These are phyloP conservation scores for Dysphania ambrosioides DNA, from an alignment of 148 eudicot genomes.

Conservation along the genomic window DNA sequence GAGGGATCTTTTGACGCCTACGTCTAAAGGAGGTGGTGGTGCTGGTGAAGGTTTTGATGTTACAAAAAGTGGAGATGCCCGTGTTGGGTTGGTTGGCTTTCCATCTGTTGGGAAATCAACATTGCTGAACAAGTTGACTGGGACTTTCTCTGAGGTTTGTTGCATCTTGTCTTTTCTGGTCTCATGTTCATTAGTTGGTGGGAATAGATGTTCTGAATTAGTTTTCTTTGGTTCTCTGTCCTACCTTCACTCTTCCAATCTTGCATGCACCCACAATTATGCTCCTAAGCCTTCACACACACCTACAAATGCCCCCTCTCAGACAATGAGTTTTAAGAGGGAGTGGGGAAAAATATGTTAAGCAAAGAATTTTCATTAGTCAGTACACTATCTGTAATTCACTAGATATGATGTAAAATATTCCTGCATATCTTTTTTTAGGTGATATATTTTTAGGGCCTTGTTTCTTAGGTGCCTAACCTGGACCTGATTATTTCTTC, in stretches of 20 bases:
- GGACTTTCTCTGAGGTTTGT: slow-evolving; percentile 98
- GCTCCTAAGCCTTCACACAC: neutral
- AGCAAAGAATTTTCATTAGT: no score
- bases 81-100: slow-evolving; percentile 98
- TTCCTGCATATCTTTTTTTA: neutral
- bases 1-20: slow-evolving; percentile 83
- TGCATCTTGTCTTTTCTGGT: slow-evolving; percentile 11
- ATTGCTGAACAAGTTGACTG: slow-evolving; percentile 87
- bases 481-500: neutral
- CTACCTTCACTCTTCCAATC: neutral
- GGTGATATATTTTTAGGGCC: no score
- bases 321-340: neutral
- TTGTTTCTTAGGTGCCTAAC: neutral
- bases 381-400: no score
- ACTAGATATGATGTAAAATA: no score
- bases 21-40: slow-evolving; percentile 94
- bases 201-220: neutral
- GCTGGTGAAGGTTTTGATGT: slow-evolving; percentile 99
- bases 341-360: no score
- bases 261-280: neutral
- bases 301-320: neutral
- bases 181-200: neutral
- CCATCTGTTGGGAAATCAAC: slow-evolving; percentile 99
- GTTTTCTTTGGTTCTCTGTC: neutral
- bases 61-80: slow-evolving; percentile 98